phyloP scores from a whole-genome alignment of 495 filamentous ascomycete species.

The Penicillium malachiteum region DNA sequence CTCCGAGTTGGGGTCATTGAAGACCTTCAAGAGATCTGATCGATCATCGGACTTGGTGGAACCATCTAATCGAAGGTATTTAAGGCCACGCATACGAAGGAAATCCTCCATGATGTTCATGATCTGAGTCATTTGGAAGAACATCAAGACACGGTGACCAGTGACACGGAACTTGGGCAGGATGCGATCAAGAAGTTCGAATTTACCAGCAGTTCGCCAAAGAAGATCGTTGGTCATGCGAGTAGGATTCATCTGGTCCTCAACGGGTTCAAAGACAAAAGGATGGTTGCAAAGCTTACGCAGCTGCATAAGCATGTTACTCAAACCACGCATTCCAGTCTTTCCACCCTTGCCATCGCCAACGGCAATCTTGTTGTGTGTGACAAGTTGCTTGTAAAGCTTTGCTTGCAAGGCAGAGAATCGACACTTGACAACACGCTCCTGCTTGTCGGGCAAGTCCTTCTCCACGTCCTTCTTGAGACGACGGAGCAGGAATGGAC shows the following conservation, averaged over 20 bases:
- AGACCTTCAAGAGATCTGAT: slow-evolving; percentile 80
- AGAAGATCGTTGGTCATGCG: slow-evolving; percentile 86
- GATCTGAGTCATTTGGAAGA: slow-evolving; percentile 99
- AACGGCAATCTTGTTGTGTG: slow-evolving; percentile 87
- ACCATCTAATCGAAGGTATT: slow-evolving; percentile 90
- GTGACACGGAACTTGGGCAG: slow-evolving; percentile 88
- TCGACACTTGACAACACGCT: slow-evolving; percentile 98
- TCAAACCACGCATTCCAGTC: slow-evolving; percentile 90
- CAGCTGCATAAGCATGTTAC: slow-evolving; percentile 99
- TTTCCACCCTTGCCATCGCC: slow-evolving; percentile 95
- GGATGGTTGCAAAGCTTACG: slow-evolving; percentile 99
- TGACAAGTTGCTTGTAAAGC: slow-evolving; percentile 95
- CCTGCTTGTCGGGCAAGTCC: slow-evolving; percentile 96
- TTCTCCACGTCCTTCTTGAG: slow-evolving; percentile 99
- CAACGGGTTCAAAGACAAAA: slow-evolving; percentile 96
- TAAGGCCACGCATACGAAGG: slow-evolving; percentile 73
- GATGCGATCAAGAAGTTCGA: slow-evolving; percentile 89
- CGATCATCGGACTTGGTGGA: slow-evolving; percentile 97
- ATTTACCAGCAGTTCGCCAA: slow-evolving; percentile 96
- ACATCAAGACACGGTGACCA: slow-evolving; percentile 94
- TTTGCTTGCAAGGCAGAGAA: slow-evolving; percentile 92
- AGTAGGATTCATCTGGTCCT: slow-evolving; percentile 93
- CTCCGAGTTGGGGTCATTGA: slow-evolving; percentile 85
- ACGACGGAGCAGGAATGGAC: slow-evolving; percentile 95
- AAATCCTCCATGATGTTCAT: slow-evolving; percentile 99